Conservation (phyloP, 148 eudicot species). For the Salicornia ramosissima region DNA sequence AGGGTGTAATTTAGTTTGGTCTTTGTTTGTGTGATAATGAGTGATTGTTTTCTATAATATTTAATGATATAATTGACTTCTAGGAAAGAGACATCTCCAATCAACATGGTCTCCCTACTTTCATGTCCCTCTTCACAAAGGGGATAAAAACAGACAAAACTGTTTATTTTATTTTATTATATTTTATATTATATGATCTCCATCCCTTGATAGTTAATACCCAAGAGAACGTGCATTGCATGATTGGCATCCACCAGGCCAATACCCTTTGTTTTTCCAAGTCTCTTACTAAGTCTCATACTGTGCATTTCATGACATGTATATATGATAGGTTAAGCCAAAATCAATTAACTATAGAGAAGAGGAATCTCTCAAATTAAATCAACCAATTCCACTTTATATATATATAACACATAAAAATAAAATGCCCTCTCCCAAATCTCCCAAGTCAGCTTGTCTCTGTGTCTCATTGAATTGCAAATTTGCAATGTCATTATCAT, state of each 20-base stretch:
- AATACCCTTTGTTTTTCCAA: constrained; percentile 2
- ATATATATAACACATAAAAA: too few relatives aligned
- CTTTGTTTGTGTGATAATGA: too few relatives aligned
- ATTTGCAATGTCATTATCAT: too few relatives aligned
- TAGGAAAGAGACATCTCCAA: constrained; percentile 18
- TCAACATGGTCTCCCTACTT: constrained; percentile 32
- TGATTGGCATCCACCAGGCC: neutral
- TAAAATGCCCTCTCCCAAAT: too few relatives aligned
- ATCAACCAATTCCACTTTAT: too few relatives aligned
- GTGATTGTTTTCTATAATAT: too few relatives aligned
- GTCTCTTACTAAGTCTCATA: neutral
- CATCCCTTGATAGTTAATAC: neutral
- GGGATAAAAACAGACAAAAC: constrained; percentile 11
- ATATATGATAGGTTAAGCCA: neutral
- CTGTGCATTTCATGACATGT: neutral
- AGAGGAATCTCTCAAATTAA: too few relatives aligned
- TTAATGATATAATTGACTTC: neutral
- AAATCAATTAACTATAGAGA: neutral
- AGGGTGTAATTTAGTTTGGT: too few relatives aligned
- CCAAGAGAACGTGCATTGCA: constrained; percentile 23
- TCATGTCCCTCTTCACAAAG: constrained; percentile 22
- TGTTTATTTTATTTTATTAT: constrained; percentile 6
- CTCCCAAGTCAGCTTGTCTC: too few relatives aligned
- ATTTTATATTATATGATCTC: too few relatives aligned
- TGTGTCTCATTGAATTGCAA: too few relatives aligned